A percentile compares a stretch with the other conserved stretches of the same genome.
Conservation (phyloP, 2,329 filamentous ascomycete species). For the Tothia fuscella region DNA sequence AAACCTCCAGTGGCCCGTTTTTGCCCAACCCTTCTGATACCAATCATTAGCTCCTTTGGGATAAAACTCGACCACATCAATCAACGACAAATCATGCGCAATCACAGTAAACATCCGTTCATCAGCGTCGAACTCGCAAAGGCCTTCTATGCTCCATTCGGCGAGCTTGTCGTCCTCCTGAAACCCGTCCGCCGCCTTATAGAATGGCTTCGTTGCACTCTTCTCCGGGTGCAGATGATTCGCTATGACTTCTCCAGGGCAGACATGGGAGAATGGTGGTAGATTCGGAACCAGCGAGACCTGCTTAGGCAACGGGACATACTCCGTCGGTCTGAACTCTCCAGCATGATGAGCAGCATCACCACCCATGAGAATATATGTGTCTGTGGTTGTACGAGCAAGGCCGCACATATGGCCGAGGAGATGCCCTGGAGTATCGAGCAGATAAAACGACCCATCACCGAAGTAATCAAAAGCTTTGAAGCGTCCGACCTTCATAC, state of each 20-base stretch:
- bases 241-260: conserved; percentile 31
- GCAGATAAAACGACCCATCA: conserved; percentile 44
- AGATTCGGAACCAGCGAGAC: conserved; percentile 23
- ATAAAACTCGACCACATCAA: conserved; percentile 37
- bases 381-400: conserved; percentile 10
- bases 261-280: conserved; percentile 15
- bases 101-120: conserved; percentile 34
- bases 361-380: conserved; percentile 11
- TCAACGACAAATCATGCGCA: conserved; percentile 35
- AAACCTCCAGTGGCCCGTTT: conserved; percentile 38
- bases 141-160: conserved; percentile 30
- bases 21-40: conserved; percentile 34
- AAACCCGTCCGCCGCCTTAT: conserved; percentile 21
- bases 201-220: conserved; percentile 24
- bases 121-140: conserved; percentile 35
- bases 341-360: conserved; percentile 28
- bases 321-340: conserved; percentile 33
- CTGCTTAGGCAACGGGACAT: conserved; percentile 26
- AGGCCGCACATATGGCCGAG: conserved; percentile 12
- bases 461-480: conserved; percentile 41
- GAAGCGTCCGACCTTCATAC: conserved; percentile 33
- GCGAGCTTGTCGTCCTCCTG: conserved; percentile 23
- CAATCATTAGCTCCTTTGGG: conserved; percentile 38
- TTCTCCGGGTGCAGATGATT: conserved; percentile 24
- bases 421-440: conserved; percentile 36